phyloP scores from a whole-genome alignment of 2,329 filamentous ascomycete genomes.

The Colletotrichum chrysophilum region DNA sequence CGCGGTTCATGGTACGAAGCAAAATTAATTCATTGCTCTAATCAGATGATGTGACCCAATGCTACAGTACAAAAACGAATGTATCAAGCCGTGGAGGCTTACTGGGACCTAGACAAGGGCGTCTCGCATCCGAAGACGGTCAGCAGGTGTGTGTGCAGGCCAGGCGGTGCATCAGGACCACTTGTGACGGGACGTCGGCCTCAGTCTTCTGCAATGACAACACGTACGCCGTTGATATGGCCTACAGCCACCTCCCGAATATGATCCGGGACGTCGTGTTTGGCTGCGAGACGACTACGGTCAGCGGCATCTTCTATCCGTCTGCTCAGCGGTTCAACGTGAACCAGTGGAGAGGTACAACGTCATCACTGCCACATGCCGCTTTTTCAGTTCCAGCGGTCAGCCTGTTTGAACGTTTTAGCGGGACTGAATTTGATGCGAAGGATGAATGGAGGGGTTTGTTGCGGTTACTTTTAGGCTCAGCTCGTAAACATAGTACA shows the following conservation, averaged over 20 bases:
- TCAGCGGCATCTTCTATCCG: background rate
- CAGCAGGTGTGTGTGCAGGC: background rate
- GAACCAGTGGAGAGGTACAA: background rate
- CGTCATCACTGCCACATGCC: background rate
- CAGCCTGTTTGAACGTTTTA: background rate
- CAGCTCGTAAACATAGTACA: background rate
- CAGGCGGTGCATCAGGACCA: background rate
- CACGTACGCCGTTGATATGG: background rate
- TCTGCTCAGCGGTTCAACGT: background rate
- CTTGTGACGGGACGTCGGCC: background rate
- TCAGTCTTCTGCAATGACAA: background rate
- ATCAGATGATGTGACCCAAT: accelerated
- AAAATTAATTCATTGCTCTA: accelerated
- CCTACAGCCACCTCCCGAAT: background rate
- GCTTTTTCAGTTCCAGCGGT: background rate
- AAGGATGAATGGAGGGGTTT: background rate
- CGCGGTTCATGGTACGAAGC: background rate
- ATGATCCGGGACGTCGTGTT: background rate
- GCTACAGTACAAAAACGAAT: background rate
- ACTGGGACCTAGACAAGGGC: background rate
- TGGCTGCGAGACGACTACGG: background rate
- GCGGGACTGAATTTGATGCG: background rate
- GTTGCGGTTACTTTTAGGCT: accelerated
- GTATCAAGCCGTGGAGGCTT: background rate
- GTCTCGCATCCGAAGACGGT: background rate